These are phyloP conservation scores for Claviceps africana DNA, from an alignment of 2,329 filamentous ascomycete species.

Conservation along the genomic window DNA sequence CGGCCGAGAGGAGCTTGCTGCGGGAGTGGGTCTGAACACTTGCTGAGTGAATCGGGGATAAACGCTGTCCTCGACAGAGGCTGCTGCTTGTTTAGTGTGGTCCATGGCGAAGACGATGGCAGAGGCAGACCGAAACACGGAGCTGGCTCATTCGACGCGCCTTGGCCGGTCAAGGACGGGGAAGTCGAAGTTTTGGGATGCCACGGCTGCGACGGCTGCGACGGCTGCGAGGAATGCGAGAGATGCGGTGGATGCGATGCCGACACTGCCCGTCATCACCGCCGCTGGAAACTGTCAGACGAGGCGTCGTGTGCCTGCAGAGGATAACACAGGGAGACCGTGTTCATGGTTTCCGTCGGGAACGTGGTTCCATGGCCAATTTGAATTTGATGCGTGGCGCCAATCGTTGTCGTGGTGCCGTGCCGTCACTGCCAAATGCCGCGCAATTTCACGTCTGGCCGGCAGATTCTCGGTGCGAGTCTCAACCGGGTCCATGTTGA, in stretches of 20 bases:
- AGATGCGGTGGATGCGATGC: too few species aligned
- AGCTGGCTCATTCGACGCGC: not conserved
- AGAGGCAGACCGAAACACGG: not conserved
- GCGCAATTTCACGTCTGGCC: too few species aligned
- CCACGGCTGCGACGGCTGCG: not conserved
- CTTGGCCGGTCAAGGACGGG: not conserved
- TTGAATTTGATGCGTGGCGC: too few species aligned
- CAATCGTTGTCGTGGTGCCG: too few species aligned
- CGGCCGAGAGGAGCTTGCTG: conserved; percentile 12
- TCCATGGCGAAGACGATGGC: conserved; percentile 13
- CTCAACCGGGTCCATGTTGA: too few species aligned
- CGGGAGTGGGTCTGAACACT: conserved; percentile 14
- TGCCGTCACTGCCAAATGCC: too few species aligned
- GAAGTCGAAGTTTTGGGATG: not conserved
- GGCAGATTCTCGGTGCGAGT: too few species aligned
- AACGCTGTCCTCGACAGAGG: conserved; percentile 13
- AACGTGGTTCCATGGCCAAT: too few species aligned
- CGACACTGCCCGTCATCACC: not conserved
- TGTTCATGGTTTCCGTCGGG: not conserved
- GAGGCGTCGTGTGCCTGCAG: not conserved
- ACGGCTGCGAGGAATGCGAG: too few species aligned
- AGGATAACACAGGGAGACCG: not conserved
- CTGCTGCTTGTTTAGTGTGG: conserved; percentile 11
- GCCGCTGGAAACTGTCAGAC: not conserved
- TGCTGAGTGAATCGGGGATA: conserved; percentile 15